Conservation (phyloP, 305 asterid species). For the Lippia alba region DNA sequence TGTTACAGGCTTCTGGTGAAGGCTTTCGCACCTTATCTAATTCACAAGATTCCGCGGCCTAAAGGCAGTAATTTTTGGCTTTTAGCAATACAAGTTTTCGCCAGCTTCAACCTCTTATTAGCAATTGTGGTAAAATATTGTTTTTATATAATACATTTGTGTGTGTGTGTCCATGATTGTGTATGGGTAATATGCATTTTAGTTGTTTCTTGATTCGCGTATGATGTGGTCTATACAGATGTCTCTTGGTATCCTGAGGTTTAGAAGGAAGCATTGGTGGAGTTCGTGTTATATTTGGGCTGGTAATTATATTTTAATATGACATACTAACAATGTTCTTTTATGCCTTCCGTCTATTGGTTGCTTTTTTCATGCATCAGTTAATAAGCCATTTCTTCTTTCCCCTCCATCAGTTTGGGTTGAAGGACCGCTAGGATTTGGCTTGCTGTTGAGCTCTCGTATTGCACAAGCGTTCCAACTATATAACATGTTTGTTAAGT, state of each 20-base stretch:
- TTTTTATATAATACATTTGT: background rate
- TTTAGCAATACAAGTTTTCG: constrained; percentile 69
- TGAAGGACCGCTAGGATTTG: constrained; percentile 91
- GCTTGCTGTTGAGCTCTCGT: constrained; percentile 86
- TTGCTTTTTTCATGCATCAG: constrained; percentile 27
- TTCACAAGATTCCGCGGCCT: constrained; percentile 76
- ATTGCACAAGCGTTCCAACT: constrained; percentile 80
- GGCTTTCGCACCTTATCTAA: constrained; percentile 58
- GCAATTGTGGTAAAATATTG: constrained; percentile 63
- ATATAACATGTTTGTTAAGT: constrained; percentile 81
- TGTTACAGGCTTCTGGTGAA: constrained; percentile 64
- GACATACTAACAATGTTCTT: constrained; percentile 19
- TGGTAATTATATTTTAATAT: constrained; percentile 42
- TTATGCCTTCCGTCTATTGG: background rate
- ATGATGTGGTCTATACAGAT: constrained; percentile 54
- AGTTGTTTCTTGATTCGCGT: constrained; percentile 23
- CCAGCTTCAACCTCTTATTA: constrained; percentile 78
- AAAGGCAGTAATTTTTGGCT: constrained; percentile 87
- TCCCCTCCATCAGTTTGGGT: constrained; percentile 70
- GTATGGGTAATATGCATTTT: constrained; percentile 5
- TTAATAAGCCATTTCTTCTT: constrained; percentile 34
- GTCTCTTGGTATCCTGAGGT: constrained; percentile 65
- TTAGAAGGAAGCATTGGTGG: constrained; percentile 76
- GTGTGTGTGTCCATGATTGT: too few relatives aligned
- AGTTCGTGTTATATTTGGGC: constrained; percentile 87